These are phyloP conservation scores for Diaporthe capsici DNA, from an alignment of 2,329 filamentous ascomycete species.

Conservation along the genomic window DNA sequence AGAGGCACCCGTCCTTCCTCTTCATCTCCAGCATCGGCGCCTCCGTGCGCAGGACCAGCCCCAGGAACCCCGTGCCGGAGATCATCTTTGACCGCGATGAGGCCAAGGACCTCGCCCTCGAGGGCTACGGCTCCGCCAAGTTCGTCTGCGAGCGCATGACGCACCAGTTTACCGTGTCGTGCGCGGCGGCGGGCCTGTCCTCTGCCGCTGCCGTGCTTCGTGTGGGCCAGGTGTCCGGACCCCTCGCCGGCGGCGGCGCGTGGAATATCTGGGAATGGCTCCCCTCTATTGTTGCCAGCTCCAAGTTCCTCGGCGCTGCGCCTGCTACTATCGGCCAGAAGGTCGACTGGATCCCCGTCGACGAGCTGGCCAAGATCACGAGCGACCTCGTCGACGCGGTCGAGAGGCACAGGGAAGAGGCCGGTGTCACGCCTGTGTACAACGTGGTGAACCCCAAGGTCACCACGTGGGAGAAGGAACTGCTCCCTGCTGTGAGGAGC, in stretches of 20 bases:
- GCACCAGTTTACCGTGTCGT: constrained; percentile 43
- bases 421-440: constrained; percentile 16
- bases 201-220: constrained; percentile 38
- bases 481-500: constrained; percentile 31
- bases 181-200: constrained; percentile 39
- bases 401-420: constrained; percentile 4
- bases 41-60: constrained; percentile 40
- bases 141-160: constrained; percentile 49
- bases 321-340: constrained; percentile 45
- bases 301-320: constrained; percentile 44
- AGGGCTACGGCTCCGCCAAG: constrained; percentile 50
- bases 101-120: constrained; percentile 39
- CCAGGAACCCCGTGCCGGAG: constrained; percentile 43
- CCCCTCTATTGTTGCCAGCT: constrained; percentile 48
- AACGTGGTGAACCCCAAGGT: constrained; percentile 35
- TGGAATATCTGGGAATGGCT: constrained; percentile 50
- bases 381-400: constrained; percentile 45
- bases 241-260: constrained; percentile 43
- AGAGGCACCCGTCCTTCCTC: constrained; percentile 40
- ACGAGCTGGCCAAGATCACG: constrained; percentile 46
- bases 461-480: constrained; percentile 23
- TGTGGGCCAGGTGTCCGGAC: constrained; percentile 50
- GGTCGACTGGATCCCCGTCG: constrained; percentile 50
- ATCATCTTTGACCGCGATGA: constrained; percentile 42
- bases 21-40: constrained; percentile 50